phyloP scores from a whole-genome alignment of 768 basidiomycete genomes.

The Imleria badia region DNA sequence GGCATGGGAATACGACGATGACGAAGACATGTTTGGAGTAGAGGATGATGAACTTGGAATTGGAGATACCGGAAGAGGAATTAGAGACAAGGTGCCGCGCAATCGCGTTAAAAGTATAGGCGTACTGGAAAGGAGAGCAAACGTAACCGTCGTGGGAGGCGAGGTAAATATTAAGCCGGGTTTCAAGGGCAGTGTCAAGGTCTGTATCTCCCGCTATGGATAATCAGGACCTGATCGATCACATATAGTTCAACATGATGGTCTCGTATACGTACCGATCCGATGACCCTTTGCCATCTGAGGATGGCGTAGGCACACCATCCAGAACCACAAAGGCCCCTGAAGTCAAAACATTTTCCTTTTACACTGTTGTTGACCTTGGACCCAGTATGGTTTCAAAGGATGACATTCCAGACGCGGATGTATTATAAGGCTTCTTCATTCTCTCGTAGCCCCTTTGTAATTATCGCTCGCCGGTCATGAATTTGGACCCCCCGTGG shows the following conservation, averaged over 20 bases:
- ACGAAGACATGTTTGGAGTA: conserved; percentile 75
- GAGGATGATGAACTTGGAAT: conserved; percentile 39
- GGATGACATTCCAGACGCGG: conserved; percentile 43
- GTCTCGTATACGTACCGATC: conserved; percentile 93
- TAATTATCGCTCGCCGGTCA: background rate
- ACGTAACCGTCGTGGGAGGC: conserved; percentile 84
- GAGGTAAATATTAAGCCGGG: conserved; percentile 86
- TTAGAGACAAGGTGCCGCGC: conserved; percentile 47
- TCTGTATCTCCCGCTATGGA: conserved; percentile 35
- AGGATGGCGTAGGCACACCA: conserved; percentile 52
- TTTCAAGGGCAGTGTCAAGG: conserved; percentile 75
- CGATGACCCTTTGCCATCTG: conserved; percentile 75
- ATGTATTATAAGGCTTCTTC: conserved; percentile 8
- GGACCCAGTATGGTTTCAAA: conserved; percentile 65
- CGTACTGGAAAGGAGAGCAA: conserved; percentile 86
- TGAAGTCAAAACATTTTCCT: conserved; percentile 86
- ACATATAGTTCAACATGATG: conserved; percentile 85
- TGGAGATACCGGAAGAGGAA: conserved; percentile 36
- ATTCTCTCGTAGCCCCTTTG: background rate
- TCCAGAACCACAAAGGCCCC: conserved; percentile 51
- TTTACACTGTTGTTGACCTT: conserved; percentile 82
- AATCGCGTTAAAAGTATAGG: conserved; percentile 62
- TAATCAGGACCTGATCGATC: background rate
- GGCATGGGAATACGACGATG: conserved; percentile 98
- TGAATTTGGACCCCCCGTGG: background rate